Percentiles rank a stretch among this genome's conserved stretches.
Conservation (phyloP, 768 basidiomycete genomes). For the Galerina marginata region DNA sequence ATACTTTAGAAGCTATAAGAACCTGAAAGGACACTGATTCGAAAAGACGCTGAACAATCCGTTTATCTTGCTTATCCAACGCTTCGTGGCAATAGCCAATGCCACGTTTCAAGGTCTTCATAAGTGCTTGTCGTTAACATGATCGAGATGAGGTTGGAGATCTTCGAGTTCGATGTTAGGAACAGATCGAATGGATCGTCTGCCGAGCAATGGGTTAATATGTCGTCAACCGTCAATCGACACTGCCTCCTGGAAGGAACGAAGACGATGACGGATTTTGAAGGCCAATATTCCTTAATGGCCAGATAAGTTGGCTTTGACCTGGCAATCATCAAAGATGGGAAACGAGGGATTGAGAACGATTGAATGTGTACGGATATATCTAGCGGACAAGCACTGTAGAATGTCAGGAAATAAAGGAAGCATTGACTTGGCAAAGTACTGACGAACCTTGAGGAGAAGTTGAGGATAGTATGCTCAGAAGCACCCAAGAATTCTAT, state of each 20-base stretch:
- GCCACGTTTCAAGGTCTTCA: constrained; percentile 85
- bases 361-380: constrained; percentile 98
- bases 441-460: too few species aligned
- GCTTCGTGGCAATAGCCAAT: constrained; percentile 97
- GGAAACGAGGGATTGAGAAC: constrained; percentile 96
- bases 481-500: too few species aligned
- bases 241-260: constrained; percentile 98
- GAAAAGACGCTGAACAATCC: constrained; percentile 91
- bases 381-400: too few species aligned
- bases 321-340: constrained; percentile 98
- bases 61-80: constrained; percentile 88
- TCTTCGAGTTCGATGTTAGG: constrained; percentile 88
- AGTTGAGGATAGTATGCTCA: too few species aligned
- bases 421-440: too few species aligned
- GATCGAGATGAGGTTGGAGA: constrained; percentile 87
- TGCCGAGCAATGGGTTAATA: constrained; percentile 86
- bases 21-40: constrained; percentile 94
- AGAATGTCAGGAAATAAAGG: too few species aligned
- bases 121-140: constrained; percentile 76
- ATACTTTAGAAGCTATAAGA: constrained; percentile 89
- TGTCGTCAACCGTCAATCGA: constrained; percentile 90
- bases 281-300: constrained; percentile 83
- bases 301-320: constrained; percentile 97
- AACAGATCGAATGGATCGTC: constrained; percentile 87
- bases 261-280: constrained; percentile 89